Evolutionary conservation across 208 protist genomes (phyloP).

Genomic region (Hexamita inflata): DNA sequence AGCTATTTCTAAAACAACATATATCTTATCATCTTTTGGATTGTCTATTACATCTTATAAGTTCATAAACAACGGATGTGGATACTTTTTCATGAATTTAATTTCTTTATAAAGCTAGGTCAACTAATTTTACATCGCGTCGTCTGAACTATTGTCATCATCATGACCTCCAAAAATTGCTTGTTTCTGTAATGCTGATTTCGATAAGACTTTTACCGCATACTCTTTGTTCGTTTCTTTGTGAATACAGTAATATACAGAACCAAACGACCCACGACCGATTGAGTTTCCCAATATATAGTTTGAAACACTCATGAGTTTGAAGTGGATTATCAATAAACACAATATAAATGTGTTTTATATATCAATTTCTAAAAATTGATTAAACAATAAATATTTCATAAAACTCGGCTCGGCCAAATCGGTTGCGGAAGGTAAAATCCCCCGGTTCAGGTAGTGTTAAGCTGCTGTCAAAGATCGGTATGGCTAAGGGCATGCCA

Average conservation of each 20-base stretch:
- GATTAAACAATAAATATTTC: too few species aligned
- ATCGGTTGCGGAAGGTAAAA: too few species aligned
- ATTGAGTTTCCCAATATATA: slow-evolving; percentile 19
- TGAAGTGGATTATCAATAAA: too few species aligned
- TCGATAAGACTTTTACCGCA: slow-evolving; percentile 8
- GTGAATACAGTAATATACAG: slow-evolving; percentile 19
- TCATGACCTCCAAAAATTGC: not conserved
- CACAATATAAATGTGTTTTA: too few species aligned
- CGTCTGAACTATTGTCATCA: not conserved
- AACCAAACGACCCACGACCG: slow-evolving; percentile 6
- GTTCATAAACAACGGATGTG: not conserved
- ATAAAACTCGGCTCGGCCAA: too few species aligned
- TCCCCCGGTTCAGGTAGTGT: too few species aligned
- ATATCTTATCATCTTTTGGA: not conserved
- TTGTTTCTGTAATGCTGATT: not conserved
- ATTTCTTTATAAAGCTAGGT: slow-evolving; percentile 7
- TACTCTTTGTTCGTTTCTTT: not conserved
- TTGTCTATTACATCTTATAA: not conserved
- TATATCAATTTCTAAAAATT: too few species aligned
- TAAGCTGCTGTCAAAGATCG: too few species aligned
- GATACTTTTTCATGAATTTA: slow-evolving; percentile 4
- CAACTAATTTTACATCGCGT: not conserved
- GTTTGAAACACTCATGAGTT: too few species aligned
- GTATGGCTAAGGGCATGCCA: too few species aligned
- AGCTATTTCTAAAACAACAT: slow-evolving; percentile 11